Conservation (phyloP, 805 yeast genomes). For the Candida peoriensis region DNA sequence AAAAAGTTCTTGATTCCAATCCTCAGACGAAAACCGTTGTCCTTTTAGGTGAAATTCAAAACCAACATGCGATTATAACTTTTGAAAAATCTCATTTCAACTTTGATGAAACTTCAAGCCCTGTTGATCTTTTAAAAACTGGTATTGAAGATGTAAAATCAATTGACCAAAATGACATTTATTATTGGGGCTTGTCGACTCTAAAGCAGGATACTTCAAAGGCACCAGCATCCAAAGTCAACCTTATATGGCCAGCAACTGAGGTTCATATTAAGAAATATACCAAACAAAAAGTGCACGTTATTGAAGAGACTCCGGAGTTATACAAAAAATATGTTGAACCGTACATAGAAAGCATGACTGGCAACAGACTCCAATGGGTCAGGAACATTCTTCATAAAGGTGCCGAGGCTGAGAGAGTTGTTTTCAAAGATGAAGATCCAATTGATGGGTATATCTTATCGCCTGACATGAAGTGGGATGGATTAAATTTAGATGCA, state of each 20-base stretch:
- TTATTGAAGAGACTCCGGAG: constrained; percentile 78
- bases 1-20: constrained; percentile 47
- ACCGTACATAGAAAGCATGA: constrained; percentile 75
- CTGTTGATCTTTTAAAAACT: constrained; percentile 3
- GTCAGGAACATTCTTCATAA: constrained; percentile 76
- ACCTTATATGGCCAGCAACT: constrained; percentile 85
- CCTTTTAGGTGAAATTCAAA: constrained; percentile 62
- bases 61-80: constrained; percentile 59
- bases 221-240: constrained; percentile 63
- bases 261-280: constrained; percentile 77
- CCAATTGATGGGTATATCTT: constrained; percentile 57
- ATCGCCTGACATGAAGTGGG: constrained; percentile 98
- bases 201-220: constrained; percentile 40
- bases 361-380: constrained; percentile 81
- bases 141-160: constrained; percentile 25
- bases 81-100: constrained; percentile 70
- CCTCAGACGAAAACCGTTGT: constrained; percentile 65
- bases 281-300: constrained; percentile 50
- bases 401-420: constrained; percentile 80
- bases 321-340: constrained; percentile 54
- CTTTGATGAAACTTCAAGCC: constrained; percentile 22
- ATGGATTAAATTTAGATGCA: constrained; percentile 60
- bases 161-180: constrained; percentile 74
- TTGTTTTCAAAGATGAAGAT: constrained; percentile 55
- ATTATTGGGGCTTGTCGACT: constrained; percentile 69